Base-by-base conservation (phyloP, 139 green algal genomes). In the Klebsormidium nitens region DNA sequence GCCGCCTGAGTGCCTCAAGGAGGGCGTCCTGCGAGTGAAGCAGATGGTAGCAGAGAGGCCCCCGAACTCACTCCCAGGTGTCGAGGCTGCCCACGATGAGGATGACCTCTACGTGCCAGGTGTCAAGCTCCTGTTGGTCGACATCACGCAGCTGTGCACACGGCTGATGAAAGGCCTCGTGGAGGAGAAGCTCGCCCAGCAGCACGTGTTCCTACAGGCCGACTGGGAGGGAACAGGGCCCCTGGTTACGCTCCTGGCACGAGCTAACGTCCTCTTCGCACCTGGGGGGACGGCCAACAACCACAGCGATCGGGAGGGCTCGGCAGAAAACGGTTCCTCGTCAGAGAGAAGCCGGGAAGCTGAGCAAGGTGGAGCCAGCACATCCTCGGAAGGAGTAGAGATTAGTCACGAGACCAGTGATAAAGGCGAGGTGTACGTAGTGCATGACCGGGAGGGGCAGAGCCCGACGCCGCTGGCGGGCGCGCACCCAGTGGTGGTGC, bases 401-500 rank as follows among this genome's bases (percentile, higher is more conserved):
- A n/a, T n/a, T n/a, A n/a, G n/a, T n/a, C n/a, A n/a, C n/a, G n/a
- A n/a, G n/a, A n/a, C n/a, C n/a, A n/a, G n/a, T n/a, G n/a, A n/a
- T n/a, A n/a, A n/a, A n/a, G n/a, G n/a, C n/a, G n/a, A n/a, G n/a
- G n/a, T n/a, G n/a, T n/a, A n/a, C n/a, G n/a, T n/a, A n/a, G n/a
- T n/a, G n/a, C n/a, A n/a, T n/a, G n/a, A n/a, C n/a, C n/a, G n/a
- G n/a, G n/a, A n/a, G n/a, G n/a, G n/a, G n/a, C n/a, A n/a, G n/a
- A n/a, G n/a, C 23, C 46, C 46, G 23, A 23, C 46, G 46, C 23
- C 46, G 63, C 44, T 56, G 23, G 47, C n/a, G 49, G 26, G 39
- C 8, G 5, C 66, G 47, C 63, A 61, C 5, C 4, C 26, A 4
- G 35, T 71, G 17, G 23, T 71, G 17, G 63, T 71, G 4, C 44